Evolutionary conservation across 768 basidiomycete species (phyloP), one percentile per base, ranked within the genome.

Genomic region (Rhodotorula graminis): DNA sequence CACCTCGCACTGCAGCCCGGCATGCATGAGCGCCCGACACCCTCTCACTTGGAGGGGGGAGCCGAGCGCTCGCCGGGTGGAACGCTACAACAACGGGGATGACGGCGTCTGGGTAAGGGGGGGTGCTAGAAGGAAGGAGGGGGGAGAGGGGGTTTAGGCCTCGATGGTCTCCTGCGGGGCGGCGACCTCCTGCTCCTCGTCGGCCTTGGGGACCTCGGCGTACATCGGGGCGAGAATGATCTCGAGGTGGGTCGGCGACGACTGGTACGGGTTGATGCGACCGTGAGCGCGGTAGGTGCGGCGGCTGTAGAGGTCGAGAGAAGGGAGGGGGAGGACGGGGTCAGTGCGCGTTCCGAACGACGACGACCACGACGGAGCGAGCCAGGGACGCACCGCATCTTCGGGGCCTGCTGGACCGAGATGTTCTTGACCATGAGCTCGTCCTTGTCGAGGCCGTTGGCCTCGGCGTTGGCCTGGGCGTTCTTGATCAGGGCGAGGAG

Each of bases 401-500:
- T 76, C 52, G 96, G 96, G 77, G 96, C 96, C 85, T 99, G 96
- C 83, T 99, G 90, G 64, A 99, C 94, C 77, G 91, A 92, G 78
- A 98, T 96, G 87, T 89, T 95, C 85, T 90, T 93, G 87, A 98
- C 94, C 81, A 83, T 77, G 67, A 99, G 89, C 74, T 94, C 93
- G 79, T 97, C 95, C 72, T 92, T 85, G 69, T 92, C 91, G 76
- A 99, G 85, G 83, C 88, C 92, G 86, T 99, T 99, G 79, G 92
- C 92, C 80, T 98, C 94, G 74, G 96, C 96, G 82, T 99, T 99
- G 77, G 96, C 89, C 83, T 98, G 95, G 56, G 96, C 96, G 83
- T 99, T 99, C 87, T 98, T 98, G 81, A 99, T 83, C 65, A 99
- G 88, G 77, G 91, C 88, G 74, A 89, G 86, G 81, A 99, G 89